Conservation (phyloP, 345 rosid species). For the Moricandia arvensis region DNA sequence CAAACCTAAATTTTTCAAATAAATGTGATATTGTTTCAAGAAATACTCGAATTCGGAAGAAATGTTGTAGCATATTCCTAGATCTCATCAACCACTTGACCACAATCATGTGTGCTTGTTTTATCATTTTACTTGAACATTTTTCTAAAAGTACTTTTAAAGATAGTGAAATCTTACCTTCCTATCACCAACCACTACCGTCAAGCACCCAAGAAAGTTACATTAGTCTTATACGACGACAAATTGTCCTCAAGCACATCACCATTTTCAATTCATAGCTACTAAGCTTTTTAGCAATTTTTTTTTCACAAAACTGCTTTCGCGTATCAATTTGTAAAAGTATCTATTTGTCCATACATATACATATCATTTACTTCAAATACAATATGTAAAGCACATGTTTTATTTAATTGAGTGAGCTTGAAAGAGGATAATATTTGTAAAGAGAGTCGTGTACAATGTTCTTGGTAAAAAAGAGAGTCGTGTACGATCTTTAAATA, state of each 20-base stretch:
- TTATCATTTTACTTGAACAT: neutral
- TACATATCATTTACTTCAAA: neutral
- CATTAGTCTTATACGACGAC: constrained; percentile 16
- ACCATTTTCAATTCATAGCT: neutral
- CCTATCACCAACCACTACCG: constrained; percentile 31
- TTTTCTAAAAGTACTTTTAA: neutral
- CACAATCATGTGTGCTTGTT: neutral
- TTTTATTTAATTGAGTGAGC: too few relatives aligned
- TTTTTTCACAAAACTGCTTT: neutral
- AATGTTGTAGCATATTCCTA: too few relatives aligned
- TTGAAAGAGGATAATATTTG: too few relatives aligned
- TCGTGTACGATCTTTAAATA: too few relatives aligned
- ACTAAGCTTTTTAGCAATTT: constrained; percentile 7
- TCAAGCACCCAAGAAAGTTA: constrained; percentile 28
- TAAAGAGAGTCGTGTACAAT: too few relatives aligned
- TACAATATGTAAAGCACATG: neutral
- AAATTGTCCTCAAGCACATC: constrained; percentile 16
- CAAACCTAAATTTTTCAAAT: too few relatives aligned
- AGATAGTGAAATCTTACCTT: constrained; percentile 19
- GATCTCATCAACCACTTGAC: too few relatives aligned
- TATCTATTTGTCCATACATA: constrained; percentile 22
- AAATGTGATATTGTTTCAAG: too few relatives aligned
- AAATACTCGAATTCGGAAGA: too few relatives aligned
- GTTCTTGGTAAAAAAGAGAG: too few relatives aligned
- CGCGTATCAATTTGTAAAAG: neutral